A percentile compares a stretch with the other conserved stretches of the same genome.
phyloP scores from a whole-genome alignment of 1,284 basidiomycete genomes.

The Cutaneotrichosporon sp. region DNA sequence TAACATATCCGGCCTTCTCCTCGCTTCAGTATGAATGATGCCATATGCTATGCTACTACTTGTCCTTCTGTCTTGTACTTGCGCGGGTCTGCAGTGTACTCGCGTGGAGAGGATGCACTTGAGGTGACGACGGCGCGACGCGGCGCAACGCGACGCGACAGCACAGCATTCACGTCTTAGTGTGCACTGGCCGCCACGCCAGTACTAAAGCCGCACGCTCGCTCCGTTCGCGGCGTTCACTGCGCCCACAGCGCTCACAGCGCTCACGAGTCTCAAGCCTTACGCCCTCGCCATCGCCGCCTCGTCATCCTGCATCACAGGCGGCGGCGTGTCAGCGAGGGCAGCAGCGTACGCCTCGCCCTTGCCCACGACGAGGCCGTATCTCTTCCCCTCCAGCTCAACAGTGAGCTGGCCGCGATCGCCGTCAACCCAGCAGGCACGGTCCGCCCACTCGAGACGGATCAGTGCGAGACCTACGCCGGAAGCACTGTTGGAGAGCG shows the following conservation, averaged over 20 bases:
- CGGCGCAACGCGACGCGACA: no score
- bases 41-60: conserved; percentile 3
- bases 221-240: neutral
- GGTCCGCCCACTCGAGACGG: conserved; percentile 43
- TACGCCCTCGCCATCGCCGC: conserved; percentile 1
- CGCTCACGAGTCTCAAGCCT: no score
- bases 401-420: conserved; percentile 23
- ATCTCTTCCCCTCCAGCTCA: conserved; percentile 24
- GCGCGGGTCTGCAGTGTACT: neutral
- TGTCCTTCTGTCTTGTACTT: neutral
- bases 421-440: conserved; percentile 30
- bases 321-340: conserved; percentile 11
- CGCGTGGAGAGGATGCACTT: no score
- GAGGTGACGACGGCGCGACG: no score
- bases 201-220: no score
- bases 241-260: no score
- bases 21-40: neutral
- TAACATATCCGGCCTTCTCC: neutral
- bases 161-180: no score
- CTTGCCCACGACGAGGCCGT: conserved; percentile 33
- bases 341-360: conserved; percentile 38
- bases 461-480: conserved; percentile 42
- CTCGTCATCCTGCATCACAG: conserved; percentile 9
- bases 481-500: conserved; percentile 21
- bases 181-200: no score